Evolutionary conservation across 75 land plant genomes (phyloP).

Genomic region (Pinus taeda): DNA sequence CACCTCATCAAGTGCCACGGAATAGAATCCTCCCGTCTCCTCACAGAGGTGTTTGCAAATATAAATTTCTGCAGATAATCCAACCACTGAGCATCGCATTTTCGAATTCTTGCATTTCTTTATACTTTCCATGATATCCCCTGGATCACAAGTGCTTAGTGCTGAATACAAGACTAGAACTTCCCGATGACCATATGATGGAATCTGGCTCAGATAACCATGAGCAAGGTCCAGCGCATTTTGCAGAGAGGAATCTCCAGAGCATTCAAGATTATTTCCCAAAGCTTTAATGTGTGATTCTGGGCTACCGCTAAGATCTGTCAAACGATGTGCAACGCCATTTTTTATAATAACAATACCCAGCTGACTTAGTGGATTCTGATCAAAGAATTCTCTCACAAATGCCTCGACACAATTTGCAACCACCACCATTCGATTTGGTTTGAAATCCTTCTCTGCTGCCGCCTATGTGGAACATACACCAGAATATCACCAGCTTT

Average conservation of each 20-base stretch:
- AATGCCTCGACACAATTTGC: slow-evolving; percentile 86
- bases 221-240: slow-evolving; percentile 89
- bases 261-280: slow-evolving; percentile 71
- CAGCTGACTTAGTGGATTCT: slow-evolving; percentile 95
- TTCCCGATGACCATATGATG: slow-evolving; percentile 95
- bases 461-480: slow-evolving; percentile 75
- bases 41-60: slow-evolving; percentile 95
- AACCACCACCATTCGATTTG: slow-evolving; percentile 86
- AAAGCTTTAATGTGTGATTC: slow-evolving; percentile 88
- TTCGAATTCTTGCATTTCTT: slow-evolving; percentile 84
- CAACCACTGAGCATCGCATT: slow-evolving; percentile 93
- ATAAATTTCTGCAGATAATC: slow-evolving; percentile 93
- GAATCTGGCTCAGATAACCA: slow-evolving; percentile 69
- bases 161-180: slow-evolving; percentile 84
- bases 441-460: slow-evolving; percentile 82
- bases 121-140: slow-evolving; percentile 90
- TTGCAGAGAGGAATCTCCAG: slow-evolving; percentile 92
- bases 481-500: slow-evolving; percentile 21
- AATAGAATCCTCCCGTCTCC: slow-evolving; percentile 87
- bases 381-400: slow-evolving; percentile 96
- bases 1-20: slow-evolving; percentile 94
- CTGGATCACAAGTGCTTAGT: slow-evolving; percentile 95
- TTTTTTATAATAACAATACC: slow-evolving; percentile 80
- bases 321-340: slow-evolving; percentile 83
- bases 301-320: slow-evolving; percentile 97